A percentile compares a stretch with the other conserved stretches of the same genome.
These are phyloP conservation scores for Exobasidium cylindrosporum DNA, from an alignment of 1,284 basidiomycete genomes.

Conservation along the genomic window DNA sequence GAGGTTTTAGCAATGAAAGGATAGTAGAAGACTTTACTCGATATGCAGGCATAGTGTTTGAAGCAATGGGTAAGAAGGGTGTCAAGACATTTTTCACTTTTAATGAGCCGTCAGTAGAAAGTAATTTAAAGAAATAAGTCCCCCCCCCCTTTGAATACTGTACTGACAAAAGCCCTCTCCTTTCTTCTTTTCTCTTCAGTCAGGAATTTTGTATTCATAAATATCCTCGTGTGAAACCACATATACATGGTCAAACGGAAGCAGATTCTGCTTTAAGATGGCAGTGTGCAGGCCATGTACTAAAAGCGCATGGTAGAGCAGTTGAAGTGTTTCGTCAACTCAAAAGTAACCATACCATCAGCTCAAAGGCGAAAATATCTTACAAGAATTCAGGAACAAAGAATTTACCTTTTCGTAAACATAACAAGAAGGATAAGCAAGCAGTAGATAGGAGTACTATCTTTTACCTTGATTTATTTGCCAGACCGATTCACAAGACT, in stretches of 20 bases:
- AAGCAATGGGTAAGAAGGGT: slow-evolving; percentile 17
- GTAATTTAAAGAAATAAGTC: no score
- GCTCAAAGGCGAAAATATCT: slow-evolving; percentile 18
- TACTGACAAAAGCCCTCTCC: no score
- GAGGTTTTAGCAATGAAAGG: slow-evolving; percentile 20
- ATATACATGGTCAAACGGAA: background rate
- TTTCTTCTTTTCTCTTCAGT: no score
- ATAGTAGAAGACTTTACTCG: slow-evolving; percentile 24
- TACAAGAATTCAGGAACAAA: slow-evolving; percentile 28
- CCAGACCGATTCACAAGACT: slow-evolving; percentile 26
- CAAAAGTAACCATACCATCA: slow-evolving; percentile 14
- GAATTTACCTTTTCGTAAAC: slow-evolving; percentile 4
- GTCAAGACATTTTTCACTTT: slow-evolving; percentile 25
- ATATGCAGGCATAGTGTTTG: slow-evolving; percentile 24
- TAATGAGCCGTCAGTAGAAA: slow-evolving; percentile 28
- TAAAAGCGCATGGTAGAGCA: slow-evolving; percentile 24
- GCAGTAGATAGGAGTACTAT: slow-evolving; percentile 19
- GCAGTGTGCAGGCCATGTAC: slow-evolving; percentile 21
- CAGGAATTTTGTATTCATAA: slow-evolving; percentile 2
- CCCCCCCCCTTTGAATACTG: no score
- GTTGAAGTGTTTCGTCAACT: slow-evolving; percentile 20
- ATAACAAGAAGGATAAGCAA: slow-evolving; percentile 15
- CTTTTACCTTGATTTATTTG: slow-evolving; percentile 26
- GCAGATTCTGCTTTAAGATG: background rate
- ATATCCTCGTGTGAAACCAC: slow-evolving; percentile 14